phyloP scores from a whole-genome alignment of 176 grass and related monocot species.

The Pharus latifolius region DNA sequence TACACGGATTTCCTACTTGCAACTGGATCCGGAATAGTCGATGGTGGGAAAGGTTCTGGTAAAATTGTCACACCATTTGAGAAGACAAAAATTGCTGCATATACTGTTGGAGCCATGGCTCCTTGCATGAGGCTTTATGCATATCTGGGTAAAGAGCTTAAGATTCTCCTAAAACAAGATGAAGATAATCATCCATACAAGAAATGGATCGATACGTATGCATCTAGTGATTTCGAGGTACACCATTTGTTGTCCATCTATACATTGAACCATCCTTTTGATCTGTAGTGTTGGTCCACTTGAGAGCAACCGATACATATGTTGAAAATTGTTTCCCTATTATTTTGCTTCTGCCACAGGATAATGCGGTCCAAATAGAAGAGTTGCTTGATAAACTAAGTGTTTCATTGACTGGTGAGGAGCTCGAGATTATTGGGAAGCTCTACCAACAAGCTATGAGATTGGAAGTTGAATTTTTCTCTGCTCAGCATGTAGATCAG shows the following conservation, averaged over 20 bases:
- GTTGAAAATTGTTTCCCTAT: background rate
- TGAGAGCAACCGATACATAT: background rate
- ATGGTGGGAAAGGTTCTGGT: slow-evolving; percentile 68
- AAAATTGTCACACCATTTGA: slow-evolving; percentile 96
- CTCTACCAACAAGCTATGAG: slow-evolving; percentile 85
- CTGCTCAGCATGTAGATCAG: slow-evolving; percentile 41
- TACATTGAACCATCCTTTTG: background rate
- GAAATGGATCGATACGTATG: slow-evolving; percentile 80
- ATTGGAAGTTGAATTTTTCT: slow-evolving; percentile 77
- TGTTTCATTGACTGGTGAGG: slow-evolving; percentile 82
- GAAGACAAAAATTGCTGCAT: slow-evolving; percentile 96
- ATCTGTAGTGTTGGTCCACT: background rate
- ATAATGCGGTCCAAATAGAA: slow-evolving; percentile 71
- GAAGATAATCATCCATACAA: slow-evolving; percentile 65
- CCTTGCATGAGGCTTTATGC: slow-evolving; percentile 96
- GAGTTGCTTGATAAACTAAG: slow-evolving; percentile 89
- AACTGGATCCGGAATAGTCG: slow-evolving; percentile 80
- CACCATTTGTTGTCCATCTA: background rate
- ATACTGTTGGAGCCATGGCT: slow-evolving; percentile 83
- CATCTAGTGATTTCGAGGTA: slow-evolving; percentile 76
- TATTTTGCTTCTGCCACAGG: slow-evolving; percentile 18
- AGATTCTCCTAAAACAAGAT: slow-evolving; percentile 34
- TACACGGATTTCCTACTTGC: slow-evolving; percentile 86
- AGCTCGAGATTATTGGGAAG: slow-evolving; percentile 87
- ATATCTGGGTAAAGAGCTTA: slow-evolving; percentile 68